A percentile compares a stretch with the other conserved stretches of the same genome.
Evolutionary conservation across 441 rosid genomes (phyloP).

Genomic region (Eruca vesicaria): DNA sequence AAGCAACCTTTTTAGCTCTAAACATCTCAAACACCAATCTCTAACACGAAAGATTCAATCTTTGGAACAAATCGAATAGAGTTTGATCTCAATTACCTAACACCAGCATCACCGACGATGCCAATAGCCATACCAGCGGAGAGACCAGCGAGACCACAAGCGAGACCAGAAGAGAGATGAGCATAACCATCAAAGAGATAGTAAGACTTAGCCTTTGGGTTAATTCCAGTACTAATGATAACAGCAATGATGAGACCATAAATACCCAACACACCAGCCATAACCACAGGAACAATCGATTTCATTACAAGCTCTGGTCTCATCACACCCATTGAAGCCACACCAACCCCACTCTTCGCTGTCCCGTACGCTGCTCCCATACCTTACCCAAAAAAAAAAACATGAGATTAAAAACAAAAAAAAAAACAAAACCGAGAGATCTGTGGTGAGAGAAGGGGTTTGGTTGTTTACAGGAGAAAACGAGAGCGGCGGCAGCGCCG

Average conservation of each 20-base stretch:
- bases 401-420: too few relatives aligned
- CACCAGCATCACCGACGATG: constrained; percentile 39
- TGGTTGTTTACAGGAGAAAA: constrained; percentile 30
- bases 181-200: constrained; percentile 49
- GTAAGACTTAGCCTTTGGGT: constrained; percentile 41
- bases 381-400: neutral
- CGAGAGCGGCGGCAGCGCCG: constrained; percentile 46
- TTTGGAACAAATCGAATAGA: neutral
- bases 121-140: constrained; percentile 52
- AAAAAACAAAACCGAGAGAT: neutral
- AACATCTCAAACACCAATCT: neutral
- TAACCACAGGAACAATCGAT: constrained; percentile 48
- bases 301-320: constrained; percentile 41
- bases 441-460: neutral
- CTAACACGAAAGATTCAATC: neutral
- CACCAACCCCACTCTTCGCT: constrained; percentile 47
- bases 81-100: constrained; percentile 22
- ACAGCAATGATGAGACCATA: constrained; percentile 47
- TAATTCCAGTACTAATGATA: constrained; percentile 46
- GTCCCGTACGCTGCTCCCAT: constrained; percentile 47
- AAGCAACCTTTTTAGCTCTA: neutral
- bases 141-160: constrained; percentile 47
- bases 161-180: constrained; percentile 44
- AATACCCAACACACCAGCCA: constrained; percentile 48
- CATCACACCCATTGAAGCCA: constrained; percentile 47